Evolutionary conservation across 1,284 basidiomycete genomes (phyloP), one percentile per base, ranked within the genome.

Genomic region (Neonothopanus nambi): DNA sequence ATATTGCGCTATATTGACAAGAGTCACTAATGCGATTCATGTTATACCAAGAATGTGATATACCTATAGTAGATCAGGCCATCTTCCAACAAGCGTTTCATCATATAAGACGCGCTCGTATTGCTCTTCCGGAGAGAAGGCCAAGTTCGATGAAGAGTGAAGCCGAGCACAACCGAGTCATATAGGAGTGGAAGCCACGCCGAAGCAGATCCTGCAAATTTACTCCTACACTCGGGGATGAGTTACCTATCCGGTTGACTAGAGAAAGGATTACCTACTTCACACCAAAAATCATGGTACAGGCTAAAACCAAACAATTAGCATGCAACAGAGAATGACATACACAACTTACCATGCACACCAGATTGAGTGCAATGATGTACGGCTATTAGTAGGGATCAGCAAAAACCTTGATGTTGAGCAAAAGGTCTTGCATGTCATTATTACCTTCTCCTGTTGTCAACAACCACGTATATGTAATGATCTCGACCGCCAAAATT

Each of bases 111-210:
- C n/a, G 74, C 17, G 15, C 37, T 46, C 18, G 39, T 30, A 5
- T 36, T 18, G 12, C 9, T 17, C 0, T 74, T 66, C 21, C 69
- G 67, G 23, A 80, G 61, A 1, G 75, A 66, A 12, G 71, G 71
- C 2, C 74, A 61, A 2, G 78, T 79, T n/a, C 72, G 72, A 47
- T 68, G 69, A 8, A 81, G 56, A 0, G 78, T 81, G 42, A 83
- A 69, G 12, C 55, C 63, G 33, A 82, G 66, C n/a, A 81, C 72
- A 51, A 78, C 66, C 0, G 78, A 81, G 57, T 82, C 81, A 59
- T 81, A 83, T 3, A 80, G 56, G 11, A 83, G 70, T 4, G 81
- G 81, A 8, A 80, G 64, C 79, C 79, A 84, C 0, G 81, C 81
- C 0, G 79, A 79, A 4, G 78, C 68, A 5, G 80, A 72, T 4